Conservation (phyloP, 345 rosid species). For the Linum lewisii region DNA sequence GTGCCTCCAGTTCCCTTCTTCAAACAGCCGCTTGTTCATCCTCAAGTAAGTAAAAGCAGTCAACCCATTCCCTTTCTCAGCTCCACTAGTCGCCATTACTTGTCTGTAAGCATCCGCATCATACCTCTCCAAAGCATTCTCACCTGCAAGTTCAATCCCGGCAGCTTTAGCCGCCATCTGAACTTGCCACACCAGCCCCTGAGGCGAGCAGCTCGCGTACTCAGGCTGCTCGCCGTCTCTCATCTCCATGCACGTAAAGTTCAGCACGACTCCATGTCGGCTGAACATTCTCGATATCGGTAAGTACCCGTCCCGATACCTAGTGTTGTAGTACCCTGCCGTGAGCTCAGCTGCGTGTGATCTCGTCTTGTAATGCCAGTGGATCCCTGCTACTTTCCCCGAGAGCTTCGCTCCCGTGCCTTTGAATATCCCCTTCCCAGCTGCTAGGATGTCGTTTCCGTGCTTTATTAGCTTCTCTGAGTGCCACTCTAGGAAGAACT, state of each 20-base stretch:
- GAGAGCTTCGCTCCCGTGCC: conserved; percentile 65
- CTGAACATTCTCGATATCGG: conserved; percentile 66
- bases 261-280: conserved; percentile 54
- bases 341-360: conserved; percentile 95
- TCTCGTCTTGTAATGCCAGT: conserved; percentile 92
- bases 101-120: conserved; percentile 65
- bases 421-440: conserved; percentile 60
- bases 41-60: conserved; percentile 82
- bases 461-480: conserved; percentile 66
- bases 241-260: conserved; percentile 99
- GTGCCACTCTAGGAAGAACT: conserved; percentile 89
- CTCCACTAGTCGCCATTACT: conserved; percentile 63
- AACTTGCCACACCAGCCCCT: conserved; percentile 80
- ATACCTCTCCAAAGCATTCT: conserved; percentile 82
- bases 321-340: conserved; percentile 80
- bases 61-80: conserved; percentile 64
- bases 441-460: conserved; percentile 63
- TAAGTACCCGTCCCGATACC: conserved; percentile 63
- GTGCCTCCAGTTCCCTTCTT: conserved; percentile 71
- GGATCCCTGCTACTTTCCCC: conserved; percentile 88
- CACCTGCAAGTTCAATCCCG: conserved; percentile 72
- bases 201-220: conserved; percentile 74
- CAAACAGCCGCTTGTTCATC: conserved; percentile 79
- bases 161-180: conserved; percentile 57
- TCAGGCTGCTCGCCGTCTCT: conserved; percentile 64